Percentiles rank a stretch among this genome's conserved stretches.
Evolutionary conservation across 768 basidiomycete species (phyloP).

Genomic region (Lepiota venenata): DNA sequence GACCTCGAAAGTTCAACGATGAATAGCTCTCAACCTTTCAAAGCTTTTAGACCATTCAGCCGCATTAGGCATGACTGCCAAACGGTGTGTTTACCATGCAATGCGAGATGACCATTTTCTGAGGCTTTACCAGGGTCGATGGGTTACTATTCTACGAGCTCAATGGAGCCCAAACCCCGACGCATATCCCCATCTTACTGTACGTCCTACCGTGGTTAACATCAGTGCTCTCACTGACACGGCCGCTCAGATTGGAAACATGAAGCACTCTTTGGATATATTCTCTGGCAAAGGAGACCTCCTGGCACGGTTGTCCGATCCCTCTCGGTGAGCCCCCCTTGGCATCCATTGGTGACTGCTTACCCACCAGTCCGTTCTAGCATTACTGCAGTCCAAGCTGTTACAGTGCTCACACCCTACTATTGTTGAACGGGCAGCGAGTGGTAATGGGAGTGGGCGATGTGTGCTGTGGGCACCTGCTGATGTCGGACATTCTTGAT

Average conservation of each 20-base stretch:
- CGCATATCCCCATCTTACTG: slow-evolving; percentile 81
- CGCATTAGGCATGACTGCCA: slow-evolving; percentile 74
- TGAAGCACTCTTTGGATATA: slow-evolving; percentile 77
- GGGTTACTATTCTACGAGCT: slow-evolving; percentile 75
- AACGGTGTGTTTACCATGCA: slow-evolving; percentile 49
- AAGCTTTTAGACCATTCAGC: slow-evolving; percentile 60
- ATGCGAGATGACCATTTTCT: background rate
- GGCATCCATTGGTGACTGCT: background rate
- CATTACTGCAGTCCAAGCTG: slow-evolving; percentile 83
- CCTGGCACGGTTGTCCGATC: slow-evolving; percentile 60
- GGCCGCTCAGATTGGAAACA: slow-evolving; percentile 58
- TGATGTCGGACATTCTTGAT: slow-evolving; percentile 16
- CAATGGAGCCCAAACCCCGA: slow-evolving; percentile 80
- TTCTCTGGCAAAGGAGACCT: slow-evolving; percentile 76
- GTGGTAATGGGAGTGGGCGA: slow-evolving; percentile 75
- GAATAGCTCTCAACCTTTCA: slow-evolving; percentile 44
- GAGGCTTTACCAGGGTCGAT: slow-evolving; percentile 56
- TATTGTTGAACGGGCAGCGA: slow-evolving; percentile 69
- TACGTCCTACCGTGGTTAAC: slow-evolving; percentile 26
- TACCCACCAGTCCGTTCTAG: slow-evolving; percentile 29
- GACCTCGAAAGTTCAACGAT: slow-evolving; percentile 56
- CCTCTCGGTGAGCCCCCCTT: slow-evolving; percentile 37
- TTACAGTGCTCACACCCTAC: slow-evolving; percentile 84
- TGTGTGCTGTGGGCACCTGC: slow-evolving; percentile 76
- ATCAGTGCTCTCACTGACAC: background rate